A percentile compares a stretch with the other conserved stretches of the same genome.
Evolutionary conservation across 116 monocot genomes (phyloP).

Genomic region (Cymodocea nodosa): DNA sequence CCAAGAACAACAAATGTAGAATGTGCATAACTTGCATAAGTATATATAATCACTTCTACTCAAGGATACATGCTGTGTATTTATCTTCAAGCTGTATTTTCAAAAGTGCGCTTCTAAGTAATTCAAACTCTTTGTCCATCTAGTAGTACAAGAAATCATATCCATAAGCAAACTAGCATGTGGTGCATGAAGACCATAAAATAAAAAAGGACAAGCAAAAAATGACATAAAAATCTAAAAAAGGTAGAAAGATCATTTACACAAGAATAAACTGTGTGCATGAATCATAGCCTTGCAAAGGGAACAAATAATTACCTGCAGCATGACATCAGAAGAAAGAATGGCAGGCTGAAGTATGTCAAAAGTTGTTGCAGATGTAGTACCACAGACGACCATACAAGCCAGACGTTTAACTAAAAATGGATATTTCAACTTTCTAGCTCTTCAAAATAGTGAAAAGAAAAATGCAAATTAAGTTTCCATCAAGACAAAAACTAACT

Average conservation of each 20-base stretch:
- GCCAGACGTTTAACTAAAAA: conserved; percentile 75
- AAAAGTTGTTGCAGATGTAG: conserved; percentile 37
- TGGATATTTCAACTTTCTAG: conserved; percentile 57
- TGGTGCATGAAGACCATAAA: background rate
- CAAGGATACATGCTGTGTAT: conserved; percentile 61
- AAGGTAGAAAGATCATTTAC: background rate
- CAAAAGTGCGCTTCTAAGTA: conserved; percentile 38
- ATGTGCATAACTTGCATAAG: no score
- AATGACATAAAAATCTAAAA: background rate
- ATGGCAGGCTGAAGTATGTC: conserved; percentile 77
- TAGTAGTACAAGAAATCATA: conserved; percentile 12
- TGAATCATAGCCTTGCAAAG: background rate
- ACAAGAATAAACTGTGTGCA: background rate
- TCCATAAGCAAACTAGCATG: background rate
- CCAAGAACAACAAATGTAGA: no score
- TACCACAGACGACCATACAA: conserved; percentile 78
- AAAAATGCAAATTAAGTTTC: background rate
- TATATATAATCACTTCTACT: background rate
- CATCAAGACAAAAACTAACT: no score
- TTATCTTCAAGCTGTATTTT: conserved; percentile 42
- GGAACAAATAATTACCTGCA: conserved; percentile 22
- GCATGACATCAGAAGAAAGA: conserved; percentile 32
- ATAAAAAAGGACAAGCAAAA: background rate
- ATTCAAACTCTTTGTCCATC: conserved; percentile 72
- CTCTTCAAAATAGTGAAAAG: conserved; percentile 33